Base-by-base conservation (phyloP, 2,329 filamentous ascomycete genomes). In the Nannizziopsis arthrosporioides region DNA sequence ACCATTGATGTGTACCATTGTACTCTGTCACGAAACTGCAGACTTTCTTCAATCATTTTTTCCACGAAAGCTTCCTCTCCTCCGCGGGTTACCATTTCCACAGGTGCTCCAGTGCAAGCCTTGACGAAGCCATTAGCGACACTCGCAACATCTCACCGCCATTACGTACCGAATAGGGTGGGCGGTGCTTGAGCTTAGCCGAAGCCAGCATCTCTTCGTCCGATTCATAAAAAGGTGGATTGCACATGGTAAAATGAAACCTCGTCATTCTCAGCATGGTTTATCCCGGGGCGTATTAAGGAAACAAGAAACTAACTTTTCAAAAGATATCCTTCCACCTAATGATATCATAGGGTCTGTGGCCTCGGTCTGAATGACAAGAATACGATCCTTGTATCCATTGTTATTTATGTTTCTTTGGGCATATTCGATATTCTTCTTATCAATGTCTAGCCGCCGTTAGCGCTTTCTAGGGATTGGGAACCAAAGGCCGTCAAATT, bases 1-100 rank as follows among this genome's bases (percentile, higher is more conserved):
- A 96, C 71, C 86, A 96, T 93, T 47, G 81, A 81, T 1, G 84
- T 92, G 64, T 92, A 96, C 92, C 92, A 98, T 51, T 78, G 76
- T 0, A 94, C 79, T 8, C 73, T 72, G 0, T 75, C 70, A 14
- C 71, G 68, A 1, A 86, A 67, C 0, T 61, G 51, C 0, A 84
- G 63, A 31, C 82, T 87, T 61, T 93, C 84, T 0, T 75, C 67
- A 3, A 94, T 70, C 53, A 94, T 82, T 5, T 78, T 74, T 1
- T 70, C 67, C 2, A 87, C 80, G 61, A 94, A 94, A 3, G 75
- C 77, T 0, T 85, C 68, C 61, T 94, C 88, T 1, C 88, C 88
- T 2, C 86, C 87, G 0, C 68, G 59, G 1, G 78, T 85, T 1
- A 96, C 81, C 90, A 96, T 95, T 64, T 98, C 92, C 1, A 81